Evolutionary conservation across 768 basidiomycete species (phyloP).

Genomic region (Phaeotremella skinneri): DNA sequence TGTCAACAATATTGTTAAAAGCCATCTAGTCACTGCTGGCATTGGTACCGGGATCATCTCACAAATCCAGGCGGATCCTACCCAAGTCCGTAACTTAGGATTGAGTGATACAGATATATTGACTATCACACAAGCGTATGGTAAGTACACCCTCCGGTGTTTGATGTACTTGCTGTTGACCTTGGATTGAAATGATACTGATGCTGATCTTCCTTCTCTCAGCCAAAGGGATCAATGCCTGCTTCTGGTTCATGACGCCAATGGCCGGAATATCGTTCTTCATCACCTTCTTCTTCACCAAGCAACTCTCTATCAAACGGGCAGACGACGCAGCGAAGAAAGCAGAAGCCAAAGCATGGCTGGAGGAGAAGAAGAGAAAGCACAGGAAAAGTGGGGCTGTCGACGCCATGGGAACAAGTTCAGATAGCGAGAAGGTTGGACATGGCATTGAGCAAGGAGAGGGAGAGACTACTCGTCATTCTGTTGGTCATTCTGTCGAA

Average conservation of each 20-base stretch:
- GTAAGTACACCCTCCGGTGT: constrained; percentile 31
- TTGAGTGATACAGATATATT: constrained; percentile 18
- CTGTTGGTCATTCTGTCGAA: constrained; percentile 5
- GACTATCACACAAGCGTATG: constrained; percentile 35
- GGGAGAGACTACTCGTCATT: too few species aligned
- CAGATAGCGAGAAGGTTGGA: background rate
- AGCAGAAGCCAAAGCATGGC: constrained; percentile 50
- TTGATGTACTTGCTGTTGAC: background rate
- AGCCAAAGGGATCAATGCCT: constrained; percentile 59
- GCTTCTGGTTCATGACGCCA: constrained; percentile 65
- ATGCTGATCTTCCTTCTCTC: constrained; percentile 50
- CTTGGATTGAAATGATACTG: background rate
- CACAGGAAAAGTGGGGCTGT: constrained; percentile 2
- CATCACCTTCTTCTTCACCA: constrained; percentile 62
- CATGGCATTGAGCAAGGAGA: constrained; percentile 14
- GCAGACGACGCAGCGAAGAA: constrained; percentile 60
- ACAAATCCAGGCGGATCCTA: constrained; percentile 41
- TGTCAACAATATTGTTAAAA: constrained; percentile 38
- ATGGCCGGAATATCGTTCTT: constrained; percentile 61
- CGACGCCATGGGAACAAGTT: background rate
- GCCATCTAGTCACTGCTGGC: background rate
- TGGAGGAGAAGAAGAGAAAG: constrained; percentile 43
- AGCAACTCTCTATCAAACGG: constrained; percentile 62
- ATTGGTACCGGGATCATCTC: constrained; percentile 14
- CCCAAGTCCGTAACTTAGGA: constrained; percentile 19